phyloP scores from a whole-genome alignment of 1,284 basidiomycete genomes.

The Sporisorium graminicola region DNA sequence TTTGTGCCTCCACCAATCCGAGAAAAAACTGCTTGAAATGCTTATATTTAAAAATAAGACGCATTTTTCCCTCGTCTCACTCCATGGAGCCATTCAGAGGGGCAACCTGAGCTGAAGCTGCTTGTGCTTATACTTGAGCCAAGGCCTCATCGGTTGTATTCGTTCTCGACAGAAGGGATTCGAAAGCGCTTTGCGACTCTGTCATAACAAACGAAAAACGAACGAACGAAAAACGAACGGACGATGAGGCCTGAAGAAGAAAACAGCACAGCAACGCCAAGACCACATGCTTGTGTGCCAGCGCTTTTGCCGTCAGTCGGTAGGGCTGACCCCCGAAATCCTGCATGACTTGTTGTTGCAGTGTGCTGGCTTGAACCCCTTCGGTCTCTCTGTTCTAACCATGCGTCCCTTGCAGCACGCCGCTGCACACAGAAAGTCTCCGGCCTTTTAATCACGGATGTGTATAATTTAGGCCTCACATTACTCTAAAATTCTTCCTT shows the following conservation, averaged over 20 bases:
- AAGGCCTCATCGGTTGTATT: no score
- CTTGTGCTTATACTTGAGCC: no score
- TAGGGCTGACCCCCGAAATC: constrained; percentile 7
- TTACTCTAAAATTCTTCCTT: background rate
- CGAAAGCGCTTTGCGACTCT: no score
- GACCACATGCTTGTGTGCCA: background rate
- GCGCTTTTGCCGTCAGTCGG: background rate
- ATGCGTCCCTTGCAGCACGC: background rate
- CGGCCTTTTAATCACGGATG: background rate
- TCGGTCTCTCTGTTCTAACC: background rate
- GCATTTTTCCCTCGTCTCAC: background rate
- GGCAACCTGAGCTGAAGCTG: no score
- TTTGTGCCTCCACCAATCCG: no score
- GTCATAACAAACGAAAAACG: no score
- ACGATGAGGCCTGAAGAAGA: background rate
- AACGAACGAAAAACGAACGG: background rate
- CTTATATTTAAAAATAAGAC: background rate
- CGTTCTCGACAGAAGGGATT: no score
- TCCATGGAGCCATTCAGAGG: background rate
- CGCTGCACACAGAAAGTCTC: background rate
- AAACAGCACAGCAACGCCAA: background rate
- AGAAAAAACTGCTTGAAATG: no score
- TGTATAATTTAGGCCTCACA: background rate
- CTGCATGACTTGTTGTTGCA: background rate
- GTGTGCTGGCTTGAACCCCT: background rate